Evolutionary conservation across 1,284 basidiomycete species (phyloP).

Genomic region (Tylopilus sp.): DNA sequence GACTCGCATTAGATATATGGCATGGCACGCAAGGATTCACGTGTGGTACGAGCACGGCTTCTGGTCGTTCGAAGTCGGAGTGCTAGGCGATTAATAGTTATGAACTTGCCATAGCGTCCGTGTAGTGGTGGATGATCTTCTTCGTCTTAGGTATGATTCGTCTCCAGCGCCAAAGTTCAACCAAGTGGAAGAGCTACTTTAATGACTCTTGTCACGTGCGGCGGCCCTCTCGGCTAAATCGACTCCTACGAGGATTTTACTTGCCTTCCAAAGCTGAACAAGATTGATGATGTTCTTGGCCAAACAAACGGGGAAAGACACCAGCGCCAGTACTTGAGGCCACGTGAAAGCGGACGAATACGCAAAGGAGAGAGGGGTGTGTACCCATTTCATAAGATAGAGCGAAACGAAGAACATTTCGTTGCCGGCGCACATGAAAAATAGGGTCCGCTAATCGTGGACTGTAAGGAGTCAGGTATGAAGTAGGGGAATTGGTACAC

Average conservation of each 20-base stretch:
- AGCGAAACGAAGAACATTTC: slow-evolving; percentile 96
- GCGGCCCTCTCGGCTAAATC: slow-evolving; percentile 80
- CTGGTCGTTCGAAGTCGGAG: slow-evolving; percentile 1
- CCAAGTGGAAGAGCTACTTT: not conserved
- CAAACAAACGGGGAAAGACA: slow-evolving; percentile 71
- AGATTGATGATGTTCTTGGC: slow-evolving; percentile 93
- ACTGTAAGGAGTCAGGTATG: slow-evolving; percentile 3
- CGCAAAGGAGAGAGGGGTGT: slow-evolving; percentile 48
- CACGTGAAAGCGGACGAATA: slow-evolving; percentile 54
- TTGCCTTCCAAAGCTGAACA: slow-evolving; percentile 98
- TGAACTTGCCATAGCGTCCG: slow-evolving; percentile 8
- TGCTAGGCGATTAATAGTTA: slow-evolving; percentile 10
- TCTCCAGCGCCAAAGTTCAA: not conserved
- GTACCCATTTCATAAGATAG: slow-evolving; percentile 90
- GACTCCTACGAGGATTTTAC: slow-evolving; percentile 90
- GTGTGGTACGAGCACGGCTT: slow-evolving; percentile 4
- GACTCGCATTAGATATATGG: slow-evolving; percentile 2
- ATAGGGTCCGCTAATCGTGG: slow-evolving; percentile 67
- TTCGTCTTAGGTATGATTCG: slow-evolving; percentile 16
- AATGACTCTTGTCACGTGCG: slow-evolving; percentile 48
- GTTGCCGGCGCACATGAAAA: slow-evolving; percentile 95
- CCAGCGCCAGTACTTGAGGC: slow-evolving; percentile 70
- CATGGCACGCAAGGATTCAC: slow-evolving; percentile 6
- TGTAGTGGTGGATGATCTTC: slow-evolving; percentile 9
- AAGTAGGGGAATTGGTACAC: not conserved